Conservation (phyloP, 2,329 filamentous ascomycete species). For the Capronia americana region DNA sequence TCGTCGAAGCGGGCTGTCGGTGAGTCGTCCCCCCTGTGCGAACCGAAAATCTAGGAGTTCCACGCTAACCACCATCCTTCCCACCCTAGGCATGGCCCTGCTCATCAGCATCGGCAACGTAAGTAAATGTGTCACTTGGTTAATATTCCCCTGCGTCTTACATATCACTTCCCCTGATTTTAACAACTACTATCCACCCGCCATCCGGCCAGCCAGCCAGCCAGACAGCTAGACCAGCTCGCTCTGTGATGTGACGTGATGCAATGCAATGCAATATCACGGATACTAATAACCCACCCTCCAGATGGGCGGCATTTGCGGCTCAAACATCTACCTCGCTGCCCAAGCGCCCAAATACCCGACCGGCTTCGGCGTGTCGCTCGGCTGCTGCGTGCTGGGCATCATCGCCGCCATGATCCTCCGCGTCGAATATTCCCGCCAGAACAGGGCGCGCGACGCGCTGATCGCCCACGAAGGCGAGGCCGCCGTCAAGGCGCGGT, state of each 20-base stretch:
- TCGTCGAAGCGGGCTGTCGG: conserved; percentile 73
- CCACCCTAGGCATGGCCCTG: conserved; percentile 50
- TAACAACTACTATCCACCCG: no score
- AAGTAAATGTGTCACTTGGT: background rate
- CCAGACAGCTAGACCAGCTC: no score
- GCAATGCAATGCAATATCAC: background rate
- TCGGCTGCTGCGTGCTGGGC: conserved; percentile 50
- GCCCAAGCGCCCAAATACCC: conserved; percentile 46
- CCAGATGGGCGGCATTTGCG: conserved; percentile 45
- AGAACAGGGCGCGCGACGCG: conserved; percentile 29
- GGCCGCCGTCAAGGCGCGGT: conserved; percentile 48
- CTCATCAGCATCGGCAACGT: conserved; percentile 45
- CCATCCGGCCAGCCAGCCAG: no score
- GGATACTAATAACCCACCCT: conserved; percentile 36
- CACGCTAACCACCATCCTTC: background rate
- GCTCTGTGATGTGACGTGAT: no score
- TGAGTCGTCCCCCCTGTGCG: background rate
- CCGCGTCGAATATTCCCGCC: conserved; percentile 36
- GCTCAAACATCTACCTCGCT: conserved; percentile 49
- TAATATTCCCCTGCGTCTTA: no score
- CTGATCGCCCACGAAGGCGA: conserved; percentile 34
- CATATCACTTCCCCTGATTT: no score
- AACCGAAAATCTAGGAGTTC: background rate
- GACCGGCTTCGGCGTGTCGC: conserved; percentile 47
- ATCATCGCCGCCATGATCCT: conserved; percentile 54